A percentile compares a stretch with the other conserved stretches of the same genome.
Conservation (phyloP, 805 yeast genomes). For the Wickerhamomyces alni region DNA sequence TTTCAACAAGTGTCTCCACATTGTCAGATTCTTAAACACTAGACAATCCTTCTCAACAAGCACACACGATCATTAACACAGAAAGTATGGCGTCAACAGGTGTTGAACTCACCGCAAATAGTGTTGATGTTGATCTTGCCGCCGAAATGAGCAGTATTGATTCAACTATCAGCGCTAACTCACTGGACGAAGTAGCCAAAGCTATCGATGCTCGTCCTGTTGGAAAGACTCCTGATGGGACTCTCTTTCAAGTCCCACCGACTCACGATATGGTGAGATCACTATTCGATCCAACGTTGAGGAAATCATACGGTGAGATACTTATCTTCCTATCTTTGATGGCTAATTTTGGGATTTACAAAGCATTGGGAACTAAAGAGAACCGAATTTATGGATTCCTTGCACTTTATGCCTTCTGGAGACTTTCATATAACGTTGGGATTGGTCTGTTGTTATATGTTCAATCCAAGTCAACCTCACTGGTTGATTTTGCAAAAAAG, state of each 20-base stretch:
- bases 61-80: too few relatives aligned
- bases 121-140: too few relatives aligned
- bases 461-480: conserved; percentile 53
- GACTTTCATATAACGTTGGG: conserved; percentile 72
- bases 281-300: conserved; percentile 67
- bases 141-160: too few relatives aligned
- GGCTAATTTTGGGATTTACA: conserved; percentile 29
- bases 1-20: too few relatives aligned
- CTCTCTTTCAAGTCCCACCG: conserved; percentile 31
- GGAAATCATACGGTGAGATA: conserved; percentile 62
- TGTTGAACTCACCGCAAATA: too few relatives aligned
- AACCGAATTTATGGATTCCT: conserved; percentile 32
- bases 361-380: conserved; percentile 17
- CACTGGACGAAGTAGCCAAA: too few relatives aligned
- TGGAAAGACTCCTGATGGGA: conserved; percentile 25
- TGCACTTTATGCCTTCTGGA: conserved; percentile 63
- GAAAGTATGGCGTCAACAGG: too few relatives aligned
- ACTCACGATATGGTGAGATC: conserved; percentile 85
- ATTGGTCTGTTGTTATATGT: conserved; percentile 62
- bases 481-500: conserved; percentile 47
- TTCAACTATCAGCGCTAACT: background rate
- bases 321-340: conserved; percentile 43
- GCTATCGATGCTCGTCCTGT: conserved; percentile 1
- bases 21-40: too few relatives aligned
- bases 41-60: too few relatives aligned